Base-by-base conservation (phyloP, 2,329 filamentous ascomycete species). In the Calonectria montana region DNA sequence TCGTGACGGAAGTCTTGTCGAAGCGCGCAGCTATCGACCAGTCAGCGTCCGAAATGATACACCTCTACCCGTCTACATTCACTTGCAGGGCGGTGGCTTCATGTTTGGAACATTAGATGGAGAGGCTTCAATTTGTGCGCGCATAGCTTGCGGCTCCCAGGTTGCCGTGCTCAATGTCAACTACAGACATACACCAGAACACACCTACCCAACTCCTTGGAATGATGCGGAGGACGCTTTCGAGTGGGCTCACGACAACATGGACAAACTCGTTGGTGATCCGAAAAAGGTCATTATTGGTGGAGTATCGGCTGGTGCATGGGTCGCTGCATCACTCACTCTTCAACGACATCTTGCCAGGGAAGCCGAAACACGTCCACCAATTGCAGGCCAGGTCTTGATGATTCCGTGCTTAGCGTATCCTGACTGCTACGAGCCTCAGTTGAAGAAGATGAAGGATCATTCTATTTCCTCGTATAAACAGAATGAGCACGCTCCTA, bases 181-280 rank as follows among this genome's bases (percentile, higher is more conserved):
- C 73, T 91, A 91, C 77, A 86, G 90, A 0, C 89, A 91, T 75
- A 89, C 89, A 0, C 90, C 90, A 0, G 87, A 91, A 64, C 81
- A 85, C 72, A 75, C 70, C 0, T 91, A 88, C 69, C 90, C 90
- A 0, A 87, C 84, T 0, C 84, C 86, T 0, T 90, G 86, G 86
- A 72, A 87, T 50, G 90, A 92, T 57, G 79, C 83, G 0, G 86
- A 89, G 69, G 90, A 91, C 55, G 85, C 86, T 0, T 88, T 90
- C 37, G 81, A 84, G 21, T 92, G 89, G 90, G 77, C 89, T 0
- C 86, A 90, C 62, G 74, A 77, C 0, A 70, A 78, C 2, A 76
- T 77, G 1, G 71, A 70, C 0, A 70, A 63, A 0, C 43, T 79
- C 0, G 57, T 25, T 0, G 76, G 74, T 1, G 55, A 64, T 7